Percentiles rank a stretch among this genome's conserved stretches.
Conservation (phyloP, 305 asterid species). For the Fraxinus angustifolia region DNA sequence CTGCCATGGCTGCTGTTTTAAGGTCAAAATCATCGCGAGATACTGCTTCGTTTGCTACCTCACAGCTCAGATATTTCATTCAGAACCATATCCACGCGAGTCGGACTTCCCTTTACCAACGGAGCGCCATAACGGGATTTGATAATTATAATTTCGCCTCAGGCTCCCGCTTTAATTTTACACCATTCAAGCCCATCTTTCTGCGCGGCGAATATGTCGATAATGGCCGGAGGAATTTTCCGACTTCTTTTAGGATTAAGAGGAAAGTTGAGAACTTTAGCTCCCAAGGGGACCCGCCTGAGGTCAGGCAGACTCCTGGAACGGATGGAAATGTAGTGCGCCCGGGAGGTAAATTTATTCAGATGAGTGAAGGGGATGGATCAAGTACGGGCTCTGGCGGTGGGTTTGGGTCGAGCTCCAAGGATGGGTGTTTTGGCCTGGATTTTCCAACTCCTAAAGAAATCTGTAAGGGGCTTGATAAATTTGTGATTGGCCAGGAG, state of each 20-base stretch:
- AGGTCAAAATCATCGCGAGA: conserved; percentile 73
- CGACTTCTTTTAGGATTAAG: conserved; percentile 28
- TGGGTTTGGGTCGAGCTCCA: conserved; percentile 47
- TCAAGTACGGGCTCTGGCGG: conserved; percentile 51
- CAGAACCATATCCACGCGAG: conserved; percentile 53
- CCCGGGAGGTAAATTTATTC: conserved; percentile 64
- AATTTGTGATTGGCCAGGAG: conserved; percentile 94
- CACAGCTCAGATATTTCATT: conserved; percentile 71
- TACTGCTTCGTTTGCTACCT: conserved; percentile 52
- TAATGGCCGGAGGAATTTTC: conserved; percentile 23
- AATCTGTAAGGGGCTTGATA: conserved; percentile 82
- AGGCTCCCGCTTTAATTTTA: conserved; percentile 38
- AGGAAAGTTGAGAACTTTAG: conserved; percentile 36
- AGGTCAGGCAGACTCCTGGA: conserved; percentile 89
- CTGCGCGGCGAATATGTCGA: conserved; percentile 44
- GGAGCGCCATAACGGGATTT: conserved; percentile 41
- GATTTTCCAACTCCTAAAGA: conserved; percentile 89
- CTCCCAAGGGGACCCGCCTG: conserved; percentile 89
- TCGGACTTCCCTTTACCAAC: conserved; percentile 40
- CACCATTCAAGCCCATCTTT: conserved; percentile 51
- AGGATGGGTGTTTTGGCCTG: conserved; percentile 59
- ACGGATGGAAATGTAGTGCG: conserved; percentile 68
- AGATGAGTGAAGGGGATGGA: conserved; percentile 49
- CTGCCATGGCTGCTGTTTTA: conserved; percentile 72
- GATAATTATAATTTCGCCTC: conserved; percentile 34